These are phyloP conservation scores for Pyrenochaeta sp. DNA, from an alignment of 2,329 filamentous ascomycete species.

Conservation along the genomic window DNA sequence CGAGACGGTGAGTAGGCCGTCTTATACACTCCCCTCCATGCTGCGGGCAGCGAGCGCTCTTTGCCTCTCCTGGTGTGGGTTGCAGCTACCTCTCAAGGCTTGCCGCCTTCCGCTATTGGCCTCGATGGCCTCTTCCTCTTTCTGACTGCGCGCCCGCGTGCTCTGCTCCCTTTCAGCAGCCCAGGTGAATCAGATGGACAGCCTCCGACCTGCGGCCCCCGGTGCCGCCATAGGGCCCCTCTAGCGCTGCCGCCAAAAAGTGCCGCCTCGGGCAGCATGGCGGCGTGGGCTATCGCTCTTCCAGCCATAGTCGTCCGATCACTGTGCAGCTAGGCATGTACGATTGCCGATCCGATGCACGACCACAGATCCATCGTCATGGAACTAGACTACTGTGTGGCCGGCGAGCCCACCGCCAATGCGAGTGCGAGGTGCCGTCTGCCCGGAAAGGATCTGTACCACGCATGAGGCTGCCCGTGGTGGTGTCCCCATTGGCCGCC, in stretches of 20 bases:
- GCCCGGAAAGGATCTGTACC: constrained; percentile 28
- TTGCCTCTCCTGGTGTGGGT: constrained; percentile 41
- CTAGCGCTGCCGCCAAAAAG: constrained; percentile 19
- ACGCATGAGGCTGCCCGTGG: constrained; percentile 28
- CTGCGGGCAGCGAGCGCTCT: constrained; percentile 31
- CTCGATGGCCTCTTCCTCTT: constrained; percentile 40
- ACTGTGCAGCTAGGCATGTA: constrained; percentile 30
- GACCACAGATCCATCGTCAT: constrained; percentile 29
- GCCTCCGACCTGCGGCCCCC: constrained; percentile 23
- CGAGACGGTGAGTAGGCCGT: constrained; percentile 38
- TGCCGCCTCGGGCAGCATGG: constrained; percentile 26
- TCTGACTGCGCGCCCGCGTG: constrained; percentile 32
- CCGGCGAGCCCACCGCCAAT: constrained; percentile 24
- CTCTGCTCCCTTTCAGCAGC: constrained; percentile 34
- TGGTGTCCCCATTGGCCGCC: constrained; percentile 32
- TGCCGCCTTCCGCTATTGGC: constrained; percentile 46
- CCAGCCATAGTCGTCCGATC: constrained; percentile 27
- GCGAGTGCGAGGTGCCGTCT: constrained; percentile 24
- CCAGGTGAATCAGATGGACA: constrained; percentile 38
- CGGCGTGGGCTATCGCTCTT: constrained; percentile 20
- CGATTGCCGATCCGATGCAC: constrained; percentile 41
- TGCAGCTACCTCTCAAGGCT: constrained; percentile 43
- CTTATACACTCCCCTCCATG: constrained; percentile 44
- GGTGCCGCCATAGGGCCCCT: constrained; percentile 19
- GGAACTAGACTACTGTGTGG: constrained; percentile 26